phyloP scores from a whole-genome alignment of 2,329 filamentous ascomycete species.

The Graphilbum ipis-grandicollis region DNA sequence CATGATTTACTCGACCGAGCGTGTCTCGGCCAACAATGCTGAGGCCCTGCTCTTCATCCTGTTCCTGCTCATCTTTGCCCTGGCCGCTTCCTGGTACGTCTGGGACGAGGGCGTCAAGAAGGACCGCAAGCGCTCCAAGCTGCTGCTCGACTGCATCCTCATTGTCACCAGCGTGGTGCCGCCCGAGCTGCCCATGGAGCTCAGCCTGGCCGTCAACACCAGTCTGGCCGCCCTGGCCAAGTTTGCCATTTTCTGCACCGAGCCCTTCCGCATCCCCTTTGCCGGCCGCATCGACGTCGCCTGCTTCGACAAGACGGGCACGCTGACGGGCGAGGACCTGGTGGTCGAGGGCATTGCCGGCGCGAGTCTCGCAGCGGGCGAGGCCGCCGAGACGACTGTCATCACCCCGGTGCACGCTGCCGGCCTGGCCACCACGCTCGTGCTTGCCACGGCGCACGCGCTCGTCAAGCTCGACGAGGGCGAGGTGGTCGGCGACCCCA shows the following conservation, averaged over 20 bases:
- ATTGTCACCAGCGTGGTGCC: constrained; percentile 97
- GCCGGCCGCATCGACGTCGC: constrained; percentile 90
- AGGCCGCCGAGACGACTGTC: no score
- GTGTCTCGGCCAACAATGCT: constrained; percentile 93
- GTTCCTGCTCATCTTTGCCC: constrained; percentile 87
- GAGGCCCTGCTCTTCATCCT: constrained; percentile 96
- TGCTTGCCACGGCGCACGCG: constrained; percentile 87
- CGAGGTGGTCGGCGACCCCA: constrained; percentile 92
- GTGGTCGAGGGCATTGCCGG: constrained; percentile 96
- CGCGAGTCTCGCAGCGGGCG: constrained; percentile 48
- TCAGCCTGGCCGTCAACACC: constrained; percentile 93
- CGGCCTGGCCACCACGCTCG: constrained; percentile 70
- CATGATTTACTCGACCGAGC: constrained; percentile 99
- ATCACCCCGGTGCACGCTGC: constrained; percentile 55
- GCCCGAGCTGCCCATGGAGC: constrained; percentile 96
- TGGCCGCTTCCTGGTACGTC: constrained; percentile 97
- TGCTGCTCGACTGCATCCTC: constrained; percentile 91
- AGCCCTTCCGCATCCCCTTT: constrained; percentile 94
- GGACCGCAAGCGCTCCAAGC: constrained; percentile 93
- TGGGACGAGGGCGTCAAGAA: constrained; percentile 92
- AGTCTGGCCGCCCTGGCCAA: constrained; percentile 88
- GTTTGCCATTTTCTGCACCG: constrained; percentile 95
- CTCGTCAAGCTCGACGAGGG: constrained; percentile 93
- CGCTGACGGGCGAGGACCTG: constrained; percentile 86
- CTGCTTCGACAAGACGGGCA: constrained; percentile 98